phyloP scores from a whole-genome alignment of 805 yeast genomes.

The Wickerhamomyces sydowiorum region DNA sequence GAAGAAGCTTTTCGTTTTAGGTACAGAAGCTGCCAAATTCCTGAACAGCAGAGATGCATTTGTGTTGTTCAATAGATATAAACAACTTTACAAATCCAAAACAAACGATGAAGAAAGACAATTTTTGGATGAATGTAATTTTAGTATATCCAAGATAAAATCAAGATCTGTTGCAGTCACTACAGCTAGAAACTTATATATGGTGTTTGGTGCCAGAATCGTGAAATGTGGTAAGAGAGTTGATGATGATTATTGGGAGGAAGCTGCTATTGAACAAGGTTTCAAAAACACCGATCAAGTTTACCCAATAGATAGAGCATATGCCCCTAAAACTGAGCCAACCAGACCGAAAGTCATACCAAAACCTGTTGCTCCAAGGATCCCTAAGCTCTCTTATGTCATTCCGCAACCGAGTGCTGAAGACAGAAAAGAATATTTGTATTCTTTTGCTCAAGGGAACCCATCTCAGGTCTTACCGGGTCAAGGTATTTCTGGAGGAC shows the following conservation, averaged over 20 bases:
- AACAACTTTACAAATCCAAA: slow-evolving; percentile 29
- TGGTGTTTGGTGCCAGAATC: slow-evolving; percentile 46
- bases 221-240: slow-evolving; percentile 42
- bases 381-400: slow-evolving; percentile 2
- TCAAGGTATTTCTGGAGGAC: slow-evolving; percentile 24
- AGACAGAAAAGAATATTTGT: slow-evolving; percentile 20
- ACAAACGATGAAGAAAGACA: slow-evolving; percentile 32
- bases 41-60: slow-evolving; percentile 45
- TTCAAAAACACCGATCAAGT: slow-evolving; percentile 42
- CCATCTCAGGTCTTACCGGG: slow-evolving; percentile 22
- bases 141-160: slow-evolving; percentile 17
- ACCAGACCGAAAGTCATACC: not conserved
- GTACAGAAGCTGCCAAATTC: slow-evolving; percentile 34
- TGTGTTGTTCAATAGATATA: slow-evolving; percentile 38
- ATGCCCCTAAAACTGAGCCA: not conserved
- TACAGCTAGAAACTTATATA: slow-evolving; percentile 40
- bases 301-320: slow-evolving; percentile 17
- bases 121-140: slow-evolving; percentile 26
- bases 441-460: slow-evolving; percentile 13
- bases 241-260: slow-evolving; percentile 54
- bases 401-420: slow-evolving; percentile 20
- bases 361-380: not conserved
- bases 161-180: slow-evolving; percentile 13
- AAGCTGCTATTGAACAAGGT: slow-evolving; percentile 33
- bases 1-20: slow-evolving; percentile 32